These are phyloP conservation scores for Barnettozyma salicaria DNA, from an alignment of 805 yeast species.

Conservation along the genomic window DNA sequence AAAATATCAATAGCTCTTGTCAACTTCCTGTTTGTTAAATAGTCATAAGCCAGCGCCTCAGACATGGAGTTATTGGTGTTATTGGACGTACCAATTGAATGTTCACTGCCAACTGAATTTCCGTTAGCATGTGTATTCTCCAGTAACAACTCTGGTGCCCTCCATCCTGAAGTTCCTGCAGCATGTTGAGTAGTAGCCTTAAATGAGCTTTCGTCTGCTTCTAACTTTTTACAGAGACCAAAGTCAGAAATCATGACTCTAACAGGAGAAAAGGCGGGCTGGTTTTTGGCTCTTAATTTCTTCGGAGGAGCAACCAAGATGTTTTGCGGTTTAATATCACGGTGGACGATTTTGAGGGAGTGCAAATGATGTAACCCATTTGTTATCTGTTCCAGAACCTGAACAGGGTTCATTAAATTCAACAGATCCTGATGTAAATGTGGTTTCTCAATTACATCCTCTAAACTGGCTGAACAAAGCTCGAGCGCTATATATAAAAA, in stretches of 20 bases:
- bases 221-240: slow-evolving; percentile 90
- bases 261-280: slow-evolving; percentile 35
- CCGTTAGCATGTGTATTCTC: slow-evolving; percentile 28
- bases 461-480: slow-evolving; percentile 82
- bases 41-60: slow-evolving; percentile 34
- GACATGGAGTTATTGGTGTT: slow-evolving; percentile 23
- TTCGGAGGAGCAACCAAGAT: slow-evolving; percentile 75
- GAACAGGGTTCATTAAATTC: slow-evolving; percentile 41
- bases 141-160: slow-evolving; percentile 84
- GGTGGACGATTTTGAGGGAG: slow-evolving; percentile 83
- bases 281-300: slow-evolving; percentile 28
- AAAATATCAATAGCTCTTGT: slow-evolving; percentile 91
- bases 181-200: slow-evolving; percentile 88
- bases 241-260: slow-evolving; percentile 88
- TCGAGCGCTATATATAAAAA: slow-evolving; percentile 92
- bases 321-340: slow-evolving; percentile 94
- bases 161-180: slow-evolving; percentile 98
- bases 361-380: slow-evolving; percentile 84
- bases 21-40: slow-evolving; percentile 48
- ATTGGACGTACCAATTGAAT: slow-evolving; percentile 15
- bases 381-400: slow-evolving; percentile 67
- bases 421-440: slow-evolving; percentile 33
- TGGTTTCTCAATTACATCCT: slow-evolving; percentile 66
- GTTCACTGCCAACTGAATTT: slow-evolving; percentile 20
- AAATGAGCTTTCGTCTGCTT: slow-evolving; percentile 88